These are phyloP conservation scores for Articulospora tetracladia DNA, from an alignment of 495 filamentous ascomycete species.

Conservation along the genomic window DNA sequence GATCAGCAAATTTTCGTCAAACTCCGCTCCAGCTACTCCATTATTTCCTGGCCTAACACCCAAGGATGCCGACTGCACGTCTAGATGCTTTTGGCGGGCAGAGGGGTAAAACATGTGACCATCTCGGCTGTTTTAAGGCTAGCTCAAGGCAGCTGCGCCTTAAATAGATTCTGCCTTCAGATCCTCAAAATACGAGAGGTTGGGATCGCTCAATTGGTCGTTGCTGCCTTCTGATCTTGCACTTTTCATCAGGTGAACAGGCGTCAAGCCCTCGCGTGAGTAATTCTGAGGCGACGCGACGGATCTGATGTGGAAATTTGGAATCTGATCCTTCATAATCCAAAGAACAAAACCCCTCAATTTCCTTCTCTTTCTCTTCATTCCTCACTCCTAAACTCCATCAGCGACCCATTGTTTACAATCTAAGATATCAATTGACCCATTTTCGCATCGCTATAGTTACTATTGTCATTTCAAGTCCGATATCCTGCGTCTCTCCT, in stretches of 20 bases:
- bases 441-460: not conserved
- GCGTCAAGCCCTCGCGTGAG: conserved; percentile 10
- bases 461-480: not conserved
- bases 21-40: no score
- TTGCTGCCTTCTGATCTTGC: not conserved
- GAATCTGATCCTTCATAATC: not conserved
- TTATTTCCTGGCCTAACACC: no score
- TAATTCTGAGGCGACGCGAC: not conserved
- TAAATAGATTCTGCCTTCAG: not conserved
- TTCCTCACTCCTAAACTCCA: not conserved
- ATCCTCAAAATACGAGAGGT: not conserved
- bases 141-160: not conserved
- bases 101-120: not conserved
- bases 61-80: no score
- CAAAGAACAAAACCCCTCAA: not conserved
- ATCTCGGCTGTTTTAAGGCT: not conserved
- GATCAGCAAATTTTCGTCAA: no score
- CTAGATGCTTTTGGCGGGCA: no score
- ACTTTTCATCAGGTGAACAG: not conserved
- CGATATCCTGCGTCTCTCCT: not conserved
- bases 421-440: not conserved
- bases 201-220: not conserved
- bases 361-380: not conserved
- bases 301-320: not conserved
- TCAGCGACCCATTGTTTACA: not conserved